Conservation (phyloP, 2,329 filamentous ascomycete genomes). For the Boeremia exigua region DNA sequence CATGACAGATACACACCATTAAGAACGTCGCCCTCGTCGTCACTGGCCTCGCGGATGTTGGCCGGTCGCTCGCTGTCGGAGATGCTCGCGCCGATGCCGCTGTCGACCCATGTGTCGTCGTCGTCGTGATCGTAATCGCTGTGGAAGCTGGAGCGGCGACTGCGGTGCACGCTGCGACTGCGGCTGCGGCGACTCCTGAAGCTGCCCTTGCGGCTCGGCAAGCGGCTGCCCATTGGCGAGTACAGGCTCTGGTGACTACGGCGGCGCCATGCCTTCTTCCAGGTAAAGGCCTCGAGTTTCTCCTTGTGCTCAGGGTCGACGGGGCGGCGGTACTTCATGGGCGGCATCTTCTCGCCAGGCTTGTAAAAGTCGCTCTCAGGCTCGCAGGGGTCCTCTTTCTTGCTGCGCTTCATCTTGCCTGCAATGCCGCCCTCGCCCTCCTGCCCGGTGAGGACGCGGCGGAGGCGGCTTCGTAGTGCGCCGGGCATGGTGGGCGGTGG, state of each 20-base stretch:
- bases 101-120: conserved; percentile 49
- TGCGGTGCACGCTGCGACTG: conserved; percentile 36
- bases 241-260: conserved; percentile 54
- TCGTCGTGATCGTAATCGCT: conserved; percentile 29
- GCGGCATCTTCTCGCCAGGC: conserved; percentile 59
- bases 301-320: conserved; percentile 59
- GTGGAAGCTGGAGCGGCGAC: conserved; percentile 45
- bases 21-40: conserved; percentile 53
- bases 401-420: conserved; percentile 35
- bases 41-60: conserved; percentile 51
- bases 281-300: conserved; percentile 56
- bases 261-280: conserved; percentile 55
- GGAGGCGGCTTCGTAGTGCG: conserved; percentile 54
- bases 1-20: conserved; percentile 49
- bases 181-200: conserved; percentile 39
- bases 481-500: conserved; percentile 47
- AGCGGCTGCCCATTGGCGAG: conserved; percentile 57
- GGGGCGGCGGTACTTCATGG: conserved; percentile 57
- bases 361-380: conserved; percentile 56
- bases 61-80: conserved; percentile 38
- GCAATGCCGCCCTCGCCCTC: conserved; percentile 31
- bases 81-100: conserved; percentile 44
- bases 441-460: conserved; percentile 51
- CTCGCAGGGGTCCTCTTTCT: conserved; percentile 39
- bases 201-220: conserved; percentile 51